These are phyloP conservation scores for Paracoccidioides brasiliensis DNA, from an alignment of 2,329 filamentous ascomycete species.

Conservation along the genomic window DNA sequence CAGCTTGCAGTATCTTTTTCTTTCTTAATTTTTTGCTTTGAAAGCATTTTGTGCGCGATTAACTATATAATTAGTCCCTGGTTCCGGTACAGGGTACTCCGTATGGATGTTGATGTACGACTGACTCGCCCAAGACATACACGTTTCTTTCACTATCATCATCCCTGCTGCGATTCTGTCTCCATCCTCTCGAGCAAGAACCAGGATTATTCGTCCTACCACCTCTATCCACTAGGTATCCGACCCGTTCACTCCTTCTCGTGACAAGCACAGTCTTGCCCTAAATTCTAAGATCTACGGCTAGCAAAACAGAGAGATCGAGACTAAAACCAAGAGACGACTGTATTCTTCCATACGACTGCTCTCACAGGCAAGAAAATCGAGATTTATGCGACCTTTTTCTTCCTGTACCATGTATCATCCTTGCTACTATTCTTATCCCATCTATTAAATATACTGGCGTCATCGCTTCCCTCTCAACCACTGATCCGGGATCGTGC, in stretches of 20 bases:
- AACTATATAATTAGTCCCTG: too few species aligned
- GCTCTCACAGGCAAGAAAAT: not conserved
- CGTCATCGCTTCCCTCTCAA: not conserved
- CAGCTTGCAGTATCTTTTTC: not conserved
- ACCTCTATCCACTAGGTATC: too few species aligned
- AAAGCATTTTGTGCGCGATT: not conserved
- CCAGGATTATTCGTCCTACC: not conserved
- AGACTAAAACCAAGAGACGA: not conserved
- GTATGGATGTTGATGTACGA: too few species aligned
- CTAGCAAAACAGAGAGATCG: not conserved
- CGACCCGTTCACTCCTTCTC: not conserved
- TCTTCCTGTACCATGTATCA: not conserved
- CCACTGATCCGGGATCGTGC: not conserved
- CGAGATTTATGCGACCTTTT: not conserved
- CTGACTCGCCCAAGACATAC: too few species aligned
- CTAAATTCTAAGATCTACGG: not conserved
- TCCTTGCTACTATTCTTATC: not conserved
- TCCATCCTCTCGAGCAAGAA: not conserved
- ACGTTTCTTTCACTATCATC: too few species aligned
- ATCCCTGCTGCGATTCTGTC: too few species aligned
- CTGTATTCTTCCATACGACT: not conserved
- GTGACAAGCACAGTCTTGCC: not conserved
- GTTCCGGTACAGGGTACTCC: too few species aligned
- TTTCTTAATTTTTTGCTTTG: not conserved
- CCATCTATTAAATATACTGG: not conserved